Base-by-base conservation (phyloP, 768 basidiomycete species). In the Psilocybe cyanescens region DNA sequence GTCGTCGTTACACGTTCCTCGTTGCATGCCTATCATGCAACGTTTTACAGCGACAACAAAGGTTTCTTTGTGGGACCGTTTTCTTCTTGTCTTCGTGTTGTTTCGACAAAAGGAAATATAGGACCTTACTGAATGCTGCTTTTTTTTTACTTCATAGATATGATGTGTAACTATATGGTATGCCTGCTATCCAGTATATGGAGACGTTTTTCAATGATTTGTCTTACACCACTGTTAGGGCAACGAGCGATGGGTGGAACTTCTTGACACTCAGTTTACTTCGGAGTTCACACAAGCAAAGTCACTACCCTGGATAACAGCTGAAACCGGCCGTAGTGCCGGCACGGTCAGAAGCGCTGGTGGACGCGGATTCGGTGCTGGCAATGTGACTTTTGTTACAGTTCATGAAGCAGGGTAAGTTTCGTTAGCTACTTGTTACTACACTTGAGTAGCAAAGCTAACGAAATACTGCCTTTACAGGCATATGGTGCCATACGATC, bases 401-500 rank as follows among this genome's bases (percentile, higher is more conserved):
- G 81, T 97, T 35, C 78, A 84, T 66, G 88, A 91, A 67, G 92
- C 95, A 30, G 95, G 95, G 83, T 95, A 74, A 65, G 88, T 75
- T 7, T n/a, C 37, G 16, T 52, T 3, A 55, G 54, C 24, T 46
- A 28, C 39, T 44, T 39, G n/a, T 28, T 47, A 17, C 57, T 53
- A 17, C 8, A 48, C 41, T 57, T 58, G 14, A 60, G 37, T 31
- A 33, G 8, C 54, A 52, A 46, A 56, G 48, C 56, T 58, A 19
- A 60, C 28, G 56, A 31, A 44, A 12, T 37, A 30, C 16, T 44
- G 39, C 29, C 39, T 57, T 63, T 60, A 5, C 67, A 92, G 92
- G 37, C 92, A 94, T 71, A 91, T 95, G 94, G 93, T 93, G 7
- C 94, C 95, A 4, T 88, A 83, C 69, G 94, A 98, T 74, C 94